phyloP scores from a whole-genome alignment of 257 asterid species.

The Penstemon davidsonii region DNA sequence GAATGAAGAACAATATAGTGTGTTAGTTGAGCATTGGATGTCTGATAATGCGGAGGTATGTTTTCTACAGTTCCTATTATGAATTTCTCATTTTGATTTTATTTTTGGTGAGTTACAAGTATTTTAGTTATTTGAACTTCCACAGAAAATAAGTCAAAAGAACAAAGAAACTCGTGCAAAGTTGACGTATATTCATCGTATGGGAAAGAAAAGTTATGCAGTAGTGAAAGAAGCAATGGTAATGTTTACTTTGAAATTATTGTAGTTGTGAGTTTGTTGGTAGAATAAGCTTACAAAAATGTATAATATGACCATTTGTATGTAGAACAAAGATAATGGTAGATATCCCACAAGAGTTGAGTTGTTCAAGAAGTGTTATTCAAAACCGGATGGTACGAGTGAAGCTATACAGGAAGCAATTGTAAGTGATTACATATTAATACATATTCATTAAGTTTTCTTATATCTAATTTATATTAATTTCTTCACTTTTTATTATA shows the following conservation, averaged over 20 bases:
- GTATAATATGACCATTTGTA: neutral
- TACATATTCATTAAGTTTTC: neutral
- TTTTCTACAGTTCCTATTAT: too few species aligned
- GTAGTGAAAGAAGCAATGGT: constrained; percentile 12
- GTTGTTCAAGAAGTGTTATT: neutral
- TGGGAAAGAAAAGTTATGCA: constrained; percentile 10
- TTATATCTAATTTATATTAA: neutral
- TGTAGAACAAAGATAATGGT: neutral
- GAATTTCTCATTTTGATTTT: too few species aligned
- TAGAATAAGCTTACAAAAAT: neutral
- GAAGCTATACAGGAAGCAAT: neutral
- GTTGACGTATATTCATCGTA: constrained; percentile 5
- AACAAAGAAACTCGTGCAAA: constrained; percentile 1
- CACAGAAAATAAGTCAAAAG: neutral
- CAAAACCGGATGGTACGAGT: neutral
- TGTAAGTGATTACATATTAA: neutral
- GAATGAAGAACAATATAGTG: neutral
- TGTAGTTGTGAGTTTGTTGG: neutral
- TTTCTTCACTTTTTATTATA: neutral
- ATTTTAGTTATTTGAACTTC: too few species aligned
- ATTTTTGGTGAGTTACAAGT: too few species aligned
- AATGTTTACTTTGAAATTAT: neutral
- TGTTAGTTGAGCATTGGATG: neutral
- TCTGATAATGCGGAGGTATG: neutral
- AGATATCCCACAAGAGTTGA: constrained; percentile 7